Evolutionary conservation across 257 asterid species (phyloP).

Genomic region (Henckelia pumila): DNA sequence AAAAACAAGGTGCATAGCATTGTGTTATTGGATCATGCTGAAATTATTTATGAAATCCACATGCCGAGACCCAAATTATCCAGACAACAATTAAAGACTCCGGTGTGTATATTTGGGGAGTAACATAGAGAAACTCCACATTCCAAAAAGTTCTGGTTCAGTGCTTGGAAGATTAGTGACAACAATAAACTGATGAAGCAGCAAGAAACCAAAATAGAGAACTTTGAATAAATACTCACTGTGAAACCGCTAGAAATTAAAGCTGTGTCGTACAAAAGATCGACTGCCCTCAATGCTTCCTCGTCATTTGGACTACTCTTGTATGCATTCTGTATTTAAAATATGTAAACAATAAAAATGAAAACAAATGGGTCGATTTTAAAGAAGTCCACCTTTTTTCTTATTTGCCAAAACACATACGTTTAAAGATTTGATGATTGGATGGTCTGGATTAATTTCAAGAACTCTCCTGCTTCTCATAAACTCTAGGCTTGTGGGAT

Average conservation of each 20-base stretch:
- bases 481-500: conserved; percentile 65
- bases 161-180: background rate
- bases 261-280: conserved; percentile 86
- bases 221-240: conserved; percentile 39
- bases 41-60: background rate
- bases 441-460: conserved; percentile 92
- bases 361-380: background rate
- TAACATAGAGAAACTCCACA: background rate
- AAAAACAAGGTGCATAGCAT: background rate
- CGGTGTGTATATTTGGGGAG: background rate
- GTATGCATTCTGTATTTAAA: conserved; percentile 64
- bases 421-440: conserved; percentile 72
- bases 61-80: background rate
- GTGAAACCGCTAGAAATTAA: conserved; percentile 94
- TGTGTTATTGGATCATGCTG: background rate
- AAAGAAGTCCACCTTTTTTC: background rate
- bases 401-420: conserved; percentile 36
- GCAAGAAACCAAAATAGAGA: background rate
- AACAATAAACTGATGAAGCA: too few relatives aligned
- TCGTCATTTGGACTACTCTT: conserved; percentile 70
- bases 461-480: conserved; percentile 93
- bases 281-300: conserved; percentile 92
- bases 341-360: background rate
- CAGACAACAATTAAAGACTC: background rate
- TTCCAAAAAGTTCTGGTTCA: background rate